A percentile compares a stretch with the other conserved stretches of the same genome.
Evolutionary conservation across 108 stramenopile genomes (phyloP).

Genomic region (Pseudonitzschia multistriata): DNA sequence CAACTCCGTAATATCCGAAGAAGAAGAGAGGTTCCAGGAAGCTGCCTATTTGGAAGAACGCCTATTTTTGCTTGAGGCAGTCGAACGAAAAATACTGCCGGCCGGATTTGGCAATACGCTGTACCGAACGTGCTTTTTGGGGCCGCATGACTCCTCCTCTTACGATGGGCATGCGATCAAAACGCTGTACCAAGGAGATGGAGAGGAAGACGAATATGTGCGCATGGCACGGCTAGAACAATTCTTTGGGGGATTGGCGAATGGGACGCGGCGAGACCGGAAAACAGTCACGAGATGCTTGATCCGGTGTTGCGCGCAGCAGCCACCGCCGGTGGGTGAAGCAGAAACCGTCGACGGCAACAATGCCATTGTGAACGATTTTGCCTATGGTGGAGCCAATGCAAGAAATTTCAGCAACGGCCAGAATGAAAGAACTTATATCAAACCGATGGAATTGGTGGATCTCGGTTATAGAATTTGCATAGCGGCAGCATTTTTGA

Average conservation of each 20-base stretch:
- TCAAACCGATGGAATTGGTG: conserved; percentile 36
- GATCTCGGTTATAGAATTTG: conserved; percentile 38
- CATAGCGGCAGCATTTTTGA: conserved; percentile 40
- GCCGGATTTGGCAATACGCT: conserved; percentile 37
- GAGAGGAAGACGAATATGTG: conserved; percentile 28
- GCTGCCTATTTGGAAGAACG: conserved; percentile 21
- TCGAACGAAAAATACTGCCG: conserved; percentile 41
- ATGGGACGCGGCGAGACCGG: conserved; percentile 34
- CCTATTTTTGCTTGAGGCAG: conserved; percentile 22
- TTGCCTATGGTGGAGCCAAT: conserved; percentile 8
- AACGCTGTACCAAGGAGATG: conserved; percentile 5
- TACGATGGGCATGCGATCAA: conserved; percentile 18
- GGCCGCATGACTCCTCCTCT: conserved; percentile 3
- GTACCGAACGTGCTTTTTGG: conserved; percentile 35
- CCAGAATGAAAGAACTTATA: conserved; percentile 1
- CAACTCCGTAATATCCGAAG: neutral
- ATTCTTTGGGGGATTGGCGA: conserved; percentile 49
- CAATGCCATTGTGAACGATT: neutral
- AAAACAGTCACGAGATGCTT: conserved; percentile 38
- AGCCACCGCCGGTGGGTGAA: conserved; percentile 1
- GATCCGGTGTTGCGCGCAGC: conserved; percentile 21
- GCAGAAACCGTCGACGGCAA: neutral
- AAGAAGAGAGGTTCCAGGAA: neutral
- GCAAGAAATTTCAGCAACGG: neutral
- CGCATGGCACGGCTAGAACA: conserved; percentile 36